Evolutionary conservation across 75 land plant species (phyloP), one percentile per base, ranked within the genome.

Genomic region (Adiantum capillusveneris): DNA sequence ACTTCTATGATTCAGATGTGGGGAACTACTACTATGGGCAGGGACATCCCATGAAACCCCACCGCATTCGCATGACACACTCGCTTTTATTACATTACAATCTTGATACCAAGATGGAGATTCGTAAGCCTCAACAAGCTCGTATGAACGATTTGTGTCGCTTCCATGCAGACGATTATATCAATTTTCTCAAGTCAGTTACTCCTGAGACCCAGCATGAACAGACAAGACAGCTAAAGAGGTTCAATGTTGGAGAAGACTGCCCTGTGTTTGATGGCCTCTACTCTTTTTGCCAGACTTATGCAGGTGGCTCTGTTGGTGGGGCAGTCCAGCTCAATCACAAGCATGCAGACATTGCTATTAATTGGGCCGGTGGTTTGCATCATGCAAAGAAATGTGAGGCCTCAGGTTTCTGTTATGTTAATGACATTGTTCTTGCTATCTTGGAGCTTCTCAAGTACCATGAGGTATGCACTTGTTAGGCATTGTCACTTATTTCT

Each of bases 41-140:
- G n/a, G n/a, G n/a, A n/a, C n/a, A n/a, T 52, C 64, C 84, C 11
- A 82, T 82, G 84, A 82, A 82, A 63, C 84, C 84, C 14, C 84
- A 82, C 34, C 71, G 84, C 25, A 82, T 82, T 25, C 66, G 85
- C 28, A 80, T 82, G 85, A 77, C 85, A 9, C 85, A 82, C 53
- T 64, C 83, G 26, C 76, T 82, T 25, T 78, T 82, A 16, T 72
- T 69, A n/a, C 76, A 80, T 50, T 82, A 82, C 46, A 72, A 69
- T 7, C 27, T 82, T 55, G 73, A 66, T 39, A 65, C 64, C 30
- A 70, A 68, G 71, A 71, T 80, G 75, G 65, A 71, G 50, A 63
- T 80, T 53, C 31, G 62, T 28, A 66, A 67, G 60, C 83, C 85
- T 27, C 55, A 45, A 41, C 85, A 76, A 50, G 85, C 85, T 25